phyloP scores from a whole-genome alignment of 2,329 filamentous ascomycete genomes.

The Alternaria infectoria region DNA sequence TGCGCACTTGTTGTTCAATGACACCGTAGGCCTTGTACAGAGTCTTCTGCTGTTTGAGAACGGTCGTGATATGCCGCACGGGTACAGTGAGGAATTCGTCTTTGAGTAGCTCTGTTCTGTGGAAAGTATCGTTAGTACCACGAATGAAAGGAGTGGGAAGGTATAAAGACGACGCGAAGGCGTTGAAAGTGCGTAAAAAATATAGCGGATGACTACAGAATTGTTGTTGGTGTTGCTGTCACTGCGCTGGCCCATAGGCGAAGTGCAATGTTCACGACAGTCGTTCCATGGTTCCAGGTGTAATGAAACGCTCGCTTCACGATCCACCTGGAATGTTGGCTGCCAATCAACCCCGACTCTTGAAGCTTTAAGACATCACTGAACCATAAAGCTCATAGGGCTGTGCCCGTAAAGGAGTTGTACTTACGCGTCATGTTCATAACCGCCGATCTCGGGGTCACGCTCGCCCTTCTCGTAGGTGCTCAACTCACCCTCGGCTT shows the following conservation, averaged over 20 bases:
- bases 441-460: slow-evolving; percentile 13
- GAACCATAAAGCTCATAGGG: neutral
- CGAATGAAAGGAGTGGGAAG: neutral
- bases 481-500: slow-evolving; percentile 27
- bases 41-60: slow-evolving; percentile 38
- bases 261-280: neutral
- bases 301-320: slow-evolving; percentile 8
- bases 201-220: neutral
- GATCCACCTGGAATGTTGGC: neutral
- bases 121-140: slow-evolving; percentile 13
- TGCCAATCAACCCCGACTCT: neutral
- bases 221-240: neutral
- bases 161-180: neutral
- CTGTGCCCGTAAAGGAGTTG: neutral
- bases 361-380: neutral
- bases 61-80: slow-evolving; percentile 42
- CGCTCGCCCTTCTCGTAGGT: slow-evolving; percentile 32
- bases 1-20: slow-evolving; percentile 38
- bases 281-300: slow-evolving; percentile 4
- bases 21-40: slow-evolving; percentile 49
- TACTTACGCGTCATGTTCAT: slow-evolving; percentile 40
- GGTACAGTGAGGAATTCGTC: slow-evolving; percentile 51
- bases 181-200: neutral
- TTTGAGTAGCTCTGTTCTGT: slow-evolving; percentile 46
- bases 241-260: neutral